Evolutionary conservation across 2,329 filamentous ascomycete species (phyloP).

Genomic region (Colletotrichum spinosum): DNA sequence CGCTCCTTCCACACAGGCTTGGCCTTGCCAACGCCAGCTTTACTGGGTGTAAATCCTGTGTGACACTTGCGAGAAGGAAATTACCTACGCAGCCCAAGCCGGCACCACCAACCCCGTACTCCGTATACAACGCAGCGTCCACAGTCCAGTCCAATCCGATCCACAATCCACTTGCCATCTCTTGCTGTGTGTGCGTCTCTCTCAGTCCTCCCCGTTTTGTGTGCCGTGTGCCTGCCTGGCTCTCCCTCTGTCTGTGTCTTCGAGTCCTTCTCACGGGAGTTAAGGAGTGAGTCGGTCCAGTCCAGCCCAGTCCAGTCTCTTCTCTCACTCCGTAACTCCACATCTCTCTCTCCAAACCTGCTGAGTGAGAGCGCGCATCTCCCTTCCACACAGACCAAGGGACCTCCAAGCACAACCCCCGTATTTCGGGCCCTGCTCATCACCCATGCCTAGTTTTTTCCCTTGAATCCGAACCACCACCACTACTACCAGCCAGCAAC

Average conservation of each 20-base stretch:
- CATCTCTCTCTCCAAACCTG: no score
- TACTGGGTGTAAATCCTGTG: constrained; percentile 9
- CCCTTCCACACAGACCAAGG: neutral
- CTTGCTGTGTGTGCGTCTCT: constrained; percentile 18
- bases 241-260: neutral
- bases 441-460: constrained; percentile 1
- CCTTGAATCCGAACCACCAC: constrained; percentile 7
- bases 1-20: constrained; percentile 3
- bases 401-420: neutral
- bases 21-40: constrained; percentile 23
- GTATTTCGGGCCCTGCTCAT: constrained; percentile 5
- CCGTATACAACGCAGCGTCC: neutral
- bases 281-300: neutral
- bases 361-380: no score
- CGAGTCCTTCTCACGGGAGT: no score
- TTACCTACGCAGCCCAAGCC: constrained; percentile 30
- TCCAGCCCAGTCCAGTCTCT: constrained; percentile 1
- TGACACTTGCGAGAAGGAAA: constrained; percentile 14
- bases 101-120: constrained; percentile 22
- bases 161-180: constrained; percentile 21
- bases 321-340: neutral
- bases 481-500: neutral
- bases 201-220: constrained; percentile 22
- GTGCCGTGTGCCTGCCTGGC: neutral
- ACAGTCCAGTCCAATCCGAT: neutral